phyloP scores from a whole-genome alignment of 352 stramenopile genomes.

The Phytophthora idaei region DNA sequence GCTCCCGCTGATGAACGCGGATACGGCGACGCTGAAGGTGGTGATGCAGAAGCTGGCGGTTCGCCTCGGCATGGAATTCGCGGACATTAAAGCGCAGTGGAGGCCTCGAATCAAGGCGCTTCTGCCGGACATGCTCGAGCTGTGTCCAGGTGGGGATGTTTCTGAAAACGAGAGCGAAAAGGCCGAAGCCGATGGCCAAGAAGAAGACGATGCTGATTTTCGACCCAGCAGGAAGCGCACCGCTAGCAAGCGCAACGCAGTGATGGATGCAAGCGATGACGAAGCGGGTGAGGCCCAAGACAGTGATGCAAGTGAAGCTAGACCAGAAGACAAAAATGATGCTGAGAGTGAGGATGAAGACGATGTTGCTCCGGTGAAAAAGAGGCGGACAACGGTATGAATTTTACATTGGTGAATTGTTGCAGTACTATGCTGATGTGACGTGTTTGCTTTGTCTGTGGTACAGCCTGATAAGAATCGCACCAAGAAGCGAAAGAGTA shows the following conservation, averaged over 20 bases:
- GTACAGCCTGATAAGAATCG: constrained; percentile 13
- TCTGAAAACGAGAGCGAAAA: constrained; percentile 24
- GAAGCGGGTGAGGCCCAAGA: constrained; percentile 33
- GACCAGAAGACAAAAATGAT: constrained; percentile 27
- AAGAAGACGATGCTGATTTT: constrained; percentile 27
- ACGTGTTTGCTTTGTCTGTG: not conserved
- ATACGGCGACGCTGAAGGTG: constrained; percentile 50
- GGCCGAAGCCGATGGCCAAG: constrained; percentile 4
- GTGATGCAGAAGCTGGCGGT: constrained; percentile 59
- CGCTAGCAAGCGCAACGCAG: constrained; percentile 32
- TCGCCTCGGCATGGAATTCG: constrained; percentile 50
- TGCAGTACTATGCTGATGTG: not conserved
- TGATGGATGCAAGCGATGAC: constrained; percentile 56
- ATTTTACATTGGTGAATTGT: not conserved
- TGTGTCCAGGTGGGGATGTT: constrained; percentile 29
- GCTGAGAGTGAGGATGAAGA: constrained; percentile 26
- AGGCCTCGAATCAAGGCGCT: constrained; percentile 54
- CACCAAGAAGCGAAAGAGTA: constrained; percentile 26
- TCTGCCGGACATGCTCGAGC: constrained; percentile 52
- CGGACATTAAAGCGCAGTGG: constrained; percentile 54
- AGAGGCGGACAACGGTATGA: constrained; percentile 34
- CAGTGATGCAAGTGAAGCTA: constrained; percentile 38
- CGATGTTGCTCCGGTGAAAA: constrained; percentile 27
- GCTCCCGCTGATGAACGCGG: constrained; percentile 62
- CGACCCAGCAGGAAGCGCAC: constrained; percentile 34